phyloP scores from a whole-genome alignment of 225 moss, liverwort and hornwort species.

The Marchantia paleacea region DNA sequence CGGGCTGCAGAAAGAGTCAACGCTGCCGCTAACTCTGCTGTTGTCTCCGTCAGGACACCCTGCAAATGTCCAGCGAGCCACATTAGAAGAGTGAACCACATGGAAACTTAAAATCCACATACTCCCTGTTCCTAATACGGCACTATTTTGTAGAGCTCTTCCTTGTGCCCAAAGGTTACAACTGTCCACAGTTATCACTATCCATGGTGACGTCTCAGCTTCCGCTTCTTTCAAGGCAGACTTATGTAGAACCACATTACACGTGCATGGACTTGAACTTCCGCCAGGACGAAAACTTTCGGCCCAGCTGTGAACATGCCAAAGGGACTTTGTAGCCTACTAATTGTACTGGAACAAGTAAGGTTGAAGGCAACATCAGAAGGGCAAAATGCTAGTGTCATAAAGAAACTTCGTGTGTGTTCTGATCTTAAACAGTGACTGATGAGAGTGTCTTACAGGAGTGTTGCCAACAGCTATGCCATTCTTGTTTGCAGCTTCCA shows the following conservation, averaged over 20 bases:
- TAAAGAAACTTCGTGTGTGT: not conserved
- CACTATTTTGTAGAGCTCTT: too few species aligned
- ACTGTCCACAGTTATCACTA: not conserved
- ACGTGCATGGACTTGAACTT: not conserved
- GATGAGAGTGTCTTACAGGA: slow-evolving; percentile 43
- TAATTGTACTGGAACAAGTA: not conserved
- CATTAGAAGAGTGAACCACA: not conserved
- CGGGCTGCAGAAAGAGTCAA: slow-evolving; percentile 85
- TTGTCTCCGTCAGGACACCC: slow-evolving; percentile 98
- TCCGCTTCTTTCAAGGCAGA: not conserved
- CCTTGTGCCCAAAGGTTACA: too few species aligned
- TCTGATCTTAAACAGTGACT: not conserved
- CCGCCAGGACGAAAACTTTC: not conserved
- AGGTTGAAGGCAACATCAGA: not conserved
- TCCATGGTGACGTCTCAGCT: not conserved
- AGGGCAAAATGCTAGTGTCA: not conserved
- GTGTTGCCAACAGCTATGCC: slow-evolving; percentile 94
- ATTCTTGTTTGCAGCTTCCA: slow-evolving; percentile 81
- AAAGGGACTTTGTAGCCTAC: not conserved
- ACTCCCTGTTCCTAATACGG: not conserved
- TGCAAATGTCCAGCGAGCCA: slow-evolving; percentile 21
- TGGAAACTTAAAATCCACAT: not conserved
- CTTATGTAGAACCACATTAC: not conserved
- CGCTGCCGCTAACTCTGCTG: slow-evolving; percentile 91
- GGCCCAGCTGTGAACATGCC: not conserved